Evolutionary conservation across 108 stramenopile species (phyloP), one percentile per base, ranked within the genome.

Genomic region (Nitzschia sp.): DNA sequence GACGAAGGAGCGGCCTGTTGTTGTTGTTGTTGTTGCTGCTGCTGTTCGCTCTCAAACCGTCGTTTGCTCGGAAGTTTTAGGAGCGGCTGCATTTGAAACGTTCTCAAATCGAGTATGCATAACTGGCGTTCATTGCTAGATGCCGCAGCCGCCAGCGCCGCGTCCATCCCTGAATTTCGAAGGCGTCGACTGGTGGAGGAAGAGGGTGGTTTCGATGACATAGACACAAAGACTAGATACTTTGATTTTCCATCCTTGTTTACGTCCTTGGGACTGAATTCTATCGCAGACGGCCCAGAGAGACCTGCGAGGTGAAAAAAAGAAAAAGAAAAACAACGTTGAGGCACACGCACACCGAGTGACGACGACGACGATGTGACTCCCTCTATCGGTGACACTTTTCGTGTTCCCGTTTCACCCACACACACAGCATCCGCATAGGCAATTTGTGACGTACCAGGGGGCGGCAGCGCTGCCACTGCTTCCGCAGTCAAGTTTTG

Each of bases 381-480:
- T n/a, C n/a, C n/a, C n/a, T n/a, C n/a, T n/a, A n/a, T n/a, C n/a
- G n/a, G n/a, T n/a, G n/a, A n/a, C n/a, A n/a, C n/a, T n/a, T n/a
- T n/a, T n/a, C n/a, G n/a, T n/a, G n/a, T n/a, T n/a, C n/a, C n/a
- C n/a, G n/a, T 13, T 41, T 6, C 38, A 41, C 9, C 38, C 6
- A 41, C 38, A 41, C 6, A 41, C 38, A 41, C 55, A 44, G 6
- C 44, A 32, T 36, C 22, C 22, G 8, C 23, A 3, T 68, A 26
- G 15, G 13, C 19, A 17, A n/a, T n/a, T n/a, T n/a, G n/a, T n/a
- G 31, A 69, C 79, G 58, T 66, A 80, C 80, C 81, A 31, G 85
- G 85, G 19, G 85, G 85, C 33, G 85, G 85, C 53, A 86, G 44
- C 0, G 80, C 67, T 23, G 85, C 85, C 2, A 86, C 85, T 2